These are phyloP conservation scores for Coniochaeta sp. DNA, from an alignment of 2,329 filamentous ascomycete genomes.

Conservation along the genomic window DNA sequence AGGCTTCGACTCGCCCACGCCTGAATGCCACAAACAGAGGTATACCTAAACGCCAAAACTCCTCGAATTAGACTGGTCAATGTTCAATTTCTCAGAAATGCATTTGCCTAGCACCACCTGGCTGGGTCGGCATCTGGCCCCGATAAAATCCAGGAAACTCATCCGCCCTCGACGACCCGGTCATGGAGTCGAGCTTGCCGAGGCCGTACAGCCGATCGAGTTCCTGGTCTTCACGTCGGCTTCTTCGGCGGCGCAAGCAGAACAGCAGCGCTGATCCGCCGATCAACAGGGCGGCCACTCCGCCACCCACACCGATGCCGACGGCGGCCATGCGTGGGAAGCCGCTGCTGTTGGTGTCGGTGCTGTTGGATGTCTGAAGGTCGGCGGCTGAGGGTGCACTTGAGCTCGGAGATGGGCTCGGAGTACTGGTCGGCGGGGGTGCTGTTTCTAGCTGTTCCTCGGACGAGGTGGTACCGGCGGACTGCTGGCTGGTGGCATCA, in stretches of 20 bases:
- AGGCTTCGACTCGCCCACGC: neutral
- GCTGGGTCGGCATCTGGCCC: neutral
- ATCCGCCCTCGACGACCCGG: neutral
- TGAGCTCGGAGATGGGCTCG: neutral
- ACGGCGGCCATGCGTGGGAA: constrained; percentile 10
- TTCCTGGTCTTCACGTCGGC: constrained; percentile 12
- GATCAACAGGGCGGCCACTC: constrained; percentile 9
- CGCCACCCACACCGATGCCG: constrained; percentile 12
- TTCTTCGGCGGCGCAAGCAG: constrained; percentile 11
- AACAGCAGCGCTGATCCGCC: constrained; percentile 13
- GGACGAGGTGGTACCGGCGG: neutral
- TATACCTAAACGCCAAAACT: neutral
- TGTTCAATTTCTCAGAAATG: neutral
- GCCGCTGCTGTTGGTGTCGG: neutral
- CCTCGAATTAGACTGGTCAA: neutral
- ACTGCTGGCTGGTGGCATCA: neutral
- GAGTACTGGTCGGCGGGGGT: neutral
- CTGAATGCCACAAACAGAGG: neutral
- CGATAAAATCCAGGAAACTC: neutral
- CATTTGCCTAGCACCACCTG: neutral
- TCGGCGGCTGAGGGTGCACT: neutral
- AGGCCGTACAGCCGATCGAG: constrained; percentile 14
- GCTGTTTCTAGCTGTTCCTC: neutral
- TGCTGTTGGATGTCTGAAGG: neutral
- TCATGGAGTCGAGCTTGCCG: neutral